Conservation (phyloP, 2,329 filamentous ascomycete species). For the Lomentospora prolificans region DNA sequence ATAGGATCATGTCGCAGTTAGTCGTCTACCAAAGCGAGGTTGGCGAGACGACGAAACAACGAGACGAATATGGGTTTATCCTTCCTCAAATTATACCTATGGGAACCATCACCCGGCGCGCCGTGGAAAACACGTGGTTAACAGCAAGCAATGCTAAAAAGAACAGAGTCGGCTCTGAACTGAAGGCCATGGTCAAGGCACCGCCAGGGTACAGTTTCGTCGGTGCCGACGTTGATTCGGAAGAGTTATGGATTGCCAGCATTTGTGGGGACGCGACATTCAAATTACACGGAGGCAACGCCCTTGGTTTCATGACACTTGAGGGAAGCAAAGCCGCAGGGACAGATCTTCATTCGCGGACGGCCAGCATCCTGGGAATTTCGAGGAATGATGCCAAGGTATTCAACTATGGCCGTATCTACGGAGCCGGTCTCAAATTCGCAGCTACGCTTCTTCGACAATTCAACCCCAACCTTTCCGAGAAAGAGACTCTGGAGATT, state of each 20-base stretch:
- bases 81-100: constrained; percentile 94
- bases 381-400: constrained; percentile 92
- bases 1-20: constrained; percentile 90
- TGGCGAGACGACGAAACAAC: constrained; percentile 13
- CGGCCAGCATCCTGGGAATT: constrained; percentile 84
- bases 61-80: constrained; percentile 58
- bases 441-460: constrained; percentile 82
- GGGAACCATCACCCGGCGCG: constrained; percentile 90
- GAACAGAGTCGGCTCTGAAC: constrained; percentile 89
- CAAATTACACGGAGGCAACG: constrained; percentile 89
- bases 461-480: constrained; percentile 79
- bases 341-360: constrained; percentile 90
- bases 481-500: constrained; percentile 64
- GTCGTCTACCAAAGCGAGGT: constrained; percentile 72
- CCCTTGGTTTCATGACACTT: constrained; percentile 97
- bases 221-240: constrained; percentile 91
- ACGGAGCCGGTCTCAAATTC: constrained; percentile 93
- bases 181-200: constrained; percentile 94
- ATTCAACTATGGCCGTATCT: constrained; percentile 98
- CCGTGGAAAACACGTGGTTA: constrained; percentile 96
- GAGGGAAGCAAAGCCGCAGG: constrained; percentile 92
- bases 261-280: constrained; percentile 92
- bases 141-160: constrained; percentile 95
- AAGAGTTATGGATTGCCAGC: constrained; percentile 97
- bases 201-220: constrained; percentile 89